Conservation (phyloP, 352 stramenopile species). For the Globisporangium carolinianum region DNA sequence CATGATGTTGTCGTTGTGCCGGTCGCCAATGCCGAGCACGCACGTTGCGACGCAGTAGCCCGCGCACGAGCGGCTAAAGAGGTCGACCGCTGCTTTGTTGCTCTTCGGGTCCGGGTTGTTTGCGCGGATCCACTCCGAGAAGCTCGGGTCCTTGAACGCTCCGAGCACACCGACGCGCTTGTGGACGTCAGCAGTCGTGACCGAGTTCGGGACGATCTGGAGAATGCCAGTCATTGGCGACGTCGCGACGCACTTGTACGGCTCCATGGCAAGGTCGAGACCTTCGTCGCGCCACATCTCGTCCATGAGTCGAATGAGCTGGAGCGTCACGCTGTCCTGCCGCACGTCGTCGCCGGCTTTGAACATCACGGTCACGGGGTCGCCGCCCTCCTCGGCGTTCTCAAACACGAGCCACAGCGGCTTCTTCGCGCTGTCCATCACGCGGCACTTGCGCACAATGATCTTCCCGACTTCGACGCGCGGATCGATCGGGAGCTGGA, state of each 20-base stretch:
- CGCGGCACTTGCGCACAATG: conserved; percentile 82
- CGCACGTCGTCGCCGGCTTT: conserved; percentile 93
- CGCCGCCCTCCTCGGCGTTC: conserved; percentile 75
- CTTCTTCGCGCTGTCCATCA: conserved; percentile 89
- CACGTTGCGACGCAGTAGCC: conserved; percentile 81
- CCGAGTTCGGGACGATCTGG: conserved; percentile 88
- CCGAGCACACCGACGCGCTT: conserved; percentile 76
- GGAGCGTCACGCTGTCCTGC: conserved; percentile 92
- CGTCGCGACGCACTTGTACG: conserved; percentile 89
- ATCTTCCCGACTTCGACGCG: conserved; percentile 82
- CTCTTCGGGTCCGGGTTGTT: conserved; percentile 71
- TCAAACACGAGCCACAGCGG: conserved; percentile 87
- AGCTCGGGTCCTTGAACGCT: conserved; percentile 79
- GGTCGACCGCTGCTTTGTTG: conserved; percentile 58
- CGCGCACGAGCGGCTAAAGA: conserved; percentile 82
- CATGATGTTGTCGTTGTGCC: conserved; percentile 97
- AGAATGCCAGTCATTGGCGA: conserved; percentile 89
- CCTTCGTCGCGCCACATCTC: conserved; percentile 90
- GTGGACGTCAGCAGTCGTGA: conserved; percentile 92
- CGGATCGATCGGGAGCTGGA: conserved; percentile 83
- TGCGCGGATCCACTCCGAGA: conserved; percentile 77
- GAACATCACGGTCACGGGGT: conserved; percentile 87
- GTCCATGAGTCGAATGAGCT: conserved; percentile 91
- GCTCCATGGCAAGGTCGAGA: conserved; percentile 87
- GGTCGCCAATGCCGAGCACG: conserved; percentile 92